phyloP scores from a whole-genome alignment of 1,284 basidiomycete genomes.

The Fomitopsis betulina region DNA sequence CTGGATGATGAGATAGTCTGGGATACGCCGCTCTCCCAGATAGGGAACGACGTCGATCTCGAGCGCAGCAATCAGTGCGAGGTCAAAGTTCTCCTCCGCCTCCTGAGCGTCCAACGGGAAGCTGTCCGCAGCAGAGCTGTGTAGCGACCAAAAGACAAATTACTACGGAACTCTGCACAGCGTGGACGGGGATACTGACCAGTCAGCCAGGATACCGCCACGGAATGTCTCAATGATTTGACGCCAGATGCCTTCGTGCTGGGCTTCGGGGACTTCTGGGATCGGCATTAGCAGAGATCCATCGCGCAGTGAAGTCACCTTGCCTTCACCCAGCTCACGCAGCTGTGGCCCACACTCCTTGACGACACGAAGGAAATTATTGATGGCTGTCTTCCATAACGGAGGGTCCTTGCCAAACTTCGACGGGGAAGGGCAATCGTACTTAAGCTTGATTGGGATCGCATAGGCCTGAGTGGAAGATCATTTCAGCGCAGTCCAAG shows the following conservation, averaged over 20 bases:
- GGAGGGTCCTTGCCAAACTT: slow-evolving; percentile 84
- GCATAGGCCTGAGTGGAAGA: slow-evolving; percentile 65
- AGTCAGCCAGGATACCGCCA: slow-evolving; percentile 82
- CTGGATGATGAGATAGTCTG: slow-evolving; percentile 67
- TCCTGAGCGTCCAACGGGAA: slow-evolving; percentile 64
- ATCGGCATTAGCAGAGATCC: not conserved
- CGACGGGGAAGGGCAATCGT: slow-evolving; percentile 86
- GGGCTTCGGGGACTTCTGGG: slow-evolving; percentile 53
- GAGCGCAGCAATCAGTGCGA: slow-evolving; percentile 73
- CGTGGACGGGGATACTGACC: slow-evolving; percentile 42
- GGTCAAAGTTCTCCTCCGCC: slow-evolving; percentile 85
- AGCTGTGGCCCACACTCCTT: slow-evolving; percentile 57
- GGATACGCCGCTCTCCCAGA: slow-evolving; percentile 65
- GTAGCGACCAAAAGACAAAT: not conserved
- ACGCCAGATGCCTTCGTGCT: slow-evolving; percentile 78
- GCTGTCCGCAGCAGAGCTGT: slow-evolving; percentile 48
- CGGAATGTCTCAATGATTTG: slow-evolving; percentile 83
- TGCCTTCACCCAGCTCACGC: slow-evolving; percentile 42
- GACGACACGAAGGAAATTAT: slow-evolving; percentile 63
- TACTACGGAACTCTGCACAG: not conserved
- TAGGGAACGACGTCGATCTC: slow-evolving; percentile 78
- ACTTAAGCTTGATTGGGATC: slow-evolving; percentile 90
- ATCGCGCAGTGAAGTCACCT: slow-evolving; percentile 10
- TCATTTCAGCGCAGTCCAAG: not conserved
- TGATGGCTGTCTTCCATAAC: slow-evolving; percentile 88